phyloP scores from a whole-genome alignment of 352 stramenopile species.

The Globisporangium megalacanthum region DNA sequence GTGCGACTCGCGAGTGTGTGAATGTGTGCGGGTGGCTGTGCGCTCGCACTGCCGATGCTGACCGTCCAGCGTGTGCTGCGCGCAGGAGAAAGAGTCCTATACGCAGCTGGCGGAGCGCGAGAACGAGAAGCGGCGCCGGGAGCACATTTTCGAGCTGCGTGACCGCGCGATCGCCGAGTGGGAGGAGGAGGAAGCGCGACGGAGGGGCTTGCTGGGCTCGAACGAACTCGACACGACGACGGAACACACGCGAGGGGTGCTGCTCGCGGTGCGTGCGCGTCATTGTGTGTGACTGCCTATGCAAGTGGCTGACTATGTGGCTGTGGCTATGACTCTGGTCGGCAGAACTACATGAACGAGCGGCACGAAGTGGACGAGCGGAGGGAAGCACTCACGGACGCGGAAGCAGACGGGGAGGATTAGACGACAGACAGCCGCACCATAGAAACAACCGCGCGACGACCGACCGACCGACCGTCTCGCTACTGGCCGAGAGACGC shows the following conservation, averaged over 20 bases:
- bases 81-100: slow-evolving; percentile 74
- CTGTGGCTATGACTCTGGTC: not conserved
- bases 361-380: slow-evolving; percentile 64
- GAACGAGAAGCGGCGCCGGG: slow-evolving; percentile 73
- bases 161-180: slow-evolving; percentile 68
- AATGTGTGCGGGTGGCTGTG: not conserved
- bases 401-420: slow-evolving; percentile 37
- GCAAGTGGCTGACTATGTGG: not conserved
- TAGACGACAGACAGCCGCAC: slow-evolving; percentile 11
- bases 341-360: slow-evolving; percentile 70
- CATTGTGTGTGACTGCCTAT: not conserved
- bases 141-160: slow-evolving; percentile 62
- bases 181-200: slow-evolving; percentile 71
- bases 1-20: slow-evolving; percentile 7
- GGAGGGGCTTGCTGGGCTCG: slow-evolving; percentile 50
- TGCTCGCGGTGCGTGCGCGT: slow-evolving; percentile 48
- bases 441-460: no score
- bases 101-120: slow-evolving; percentile 65
- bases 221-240: slow-evolving; percentile 46
- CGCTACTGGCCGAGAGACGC: not conserved
- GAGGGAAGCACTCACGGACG: slow-evolving; percentile 24
- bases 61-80: not conserved
- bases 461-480: no score
- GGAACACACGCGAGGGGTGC: slow-evolving; percentile 57
- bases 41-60: not conserved